Evolutionary conservation across 768 basidiomycete species (phyloP).

Genomic region (Phallus indusiatus): DNA sequence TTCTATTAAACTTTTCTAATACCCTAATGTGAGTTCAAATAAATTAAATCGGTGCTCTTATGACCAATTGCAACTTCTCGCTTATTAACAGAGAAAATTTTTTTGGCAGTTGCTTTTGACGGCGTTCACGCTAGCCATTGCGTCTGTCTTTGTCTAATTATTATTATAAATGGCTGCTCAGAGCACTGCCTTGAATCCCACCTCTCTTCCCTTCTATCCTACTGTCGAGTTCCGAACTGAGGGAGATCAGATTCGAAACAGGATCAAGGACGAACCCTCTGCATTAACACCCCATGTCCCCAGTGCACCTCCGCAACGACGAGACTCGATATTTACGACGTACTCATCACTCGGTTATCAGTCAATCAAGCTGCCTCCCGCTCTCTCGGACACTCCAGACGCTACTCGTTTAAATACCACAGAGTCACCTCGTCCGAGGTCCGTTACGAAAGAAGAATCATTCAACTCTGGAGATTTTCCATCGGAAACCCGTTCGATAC

Average conservation of each 20-base stretch:
- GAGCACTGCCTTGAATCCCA: conserved; percentile 69
- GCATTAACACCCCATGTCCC: conserved; percentile 18
- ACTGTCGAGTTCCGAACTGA: conserved; percentile 50
- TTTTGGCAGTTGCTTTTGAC: conserved; percentile 9
- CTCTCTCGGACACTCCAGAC: background rate
- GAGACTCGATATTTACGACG: conserved; percentile 42
- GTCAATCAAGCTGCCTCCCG: conserved; percentile 53
- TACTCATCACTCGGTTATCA: conserved; percentile 58
- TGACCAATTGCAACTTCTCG: background rate
- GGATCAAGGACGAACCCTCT: background rate
- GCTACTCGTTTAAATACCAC: background rate
- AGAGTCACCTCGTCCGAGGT: conserved; percentile 2
- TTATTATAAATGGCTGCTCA: conserved; percentile 48
- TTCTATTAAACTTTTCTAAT: background rate
- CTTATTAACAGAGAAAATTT: conserved; percentile 5
- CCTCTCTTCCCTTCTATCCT: conserved; percentile 81
- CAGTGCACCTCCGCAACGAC: conserved; percentile 34
- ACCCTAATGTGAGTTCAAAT: background rate
- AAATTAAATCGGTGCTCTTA: background rate
- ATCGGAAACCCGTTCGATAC: background rate
- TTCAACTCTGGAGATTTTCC: background rate
- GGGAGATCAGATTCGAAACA: conserved; percentile 30
- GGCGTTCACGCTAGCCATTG: conserved; percentile 4
- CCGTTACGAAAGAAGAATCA: conserved; percentile 1
- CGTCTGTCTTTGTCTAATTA: conserved; percentile 14